Base-by-base conservation (phyloP, 345 rosid species). In the Rhodomyrtus tomentosa region DNA sequence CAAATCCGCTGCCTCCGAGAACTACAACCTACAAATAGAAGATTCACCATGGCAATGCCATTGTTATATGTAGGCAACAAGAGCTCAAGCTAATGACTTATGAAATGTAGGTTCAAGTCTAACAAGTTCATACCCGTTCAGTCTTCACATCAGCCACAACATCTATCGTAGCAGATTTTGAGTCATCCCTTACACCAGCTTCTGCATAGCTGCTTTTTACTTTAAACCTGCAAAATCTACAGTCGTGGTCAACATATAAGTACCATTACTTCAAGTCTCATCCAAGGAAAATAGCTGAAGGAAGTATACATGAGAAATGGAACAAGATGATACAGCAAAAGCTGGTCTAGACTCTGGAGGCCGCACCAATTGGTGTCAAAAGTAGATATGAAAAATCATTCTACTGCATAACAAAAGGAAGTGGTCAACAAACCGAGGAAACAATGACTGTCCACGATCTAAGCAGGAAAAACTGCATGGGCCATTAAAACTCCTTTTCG, bases 1-100 rank as follows among this genome's bases (percentile, higher is more conserved):
- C 98, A 84, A 93, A 96, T 82, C 99, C 97, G 74, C 82, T 95
- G 87, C 98, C 98, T 86, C 98, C 98, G 49, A 95, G 83, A 82
- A 96, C 99, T 20, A 96, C 98, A 90, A 96, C 91, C 99, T 94
- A 94, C 84, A 58, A 74, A 83, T 83, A 81, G 87, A 82, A 84
- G 81, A 56, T 86, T 81, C 72, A 58, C 20, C 84, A 80, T 89
- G 24, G 58, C 82, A 83, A 83, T 82, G 83, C 45, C 27, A 73
- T 49, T 68, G 76, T 36, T 68, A 68, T 20, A 68, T 16, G 45
- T 20, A 32, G 76, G 76, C 45, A 24, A 62, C 21, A 68, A 50
- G 12, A 83, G 29, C 53, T 42, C 48, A 72, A 36, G 56, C 56
- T 72, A 36, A 74, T 32, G 32, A 27, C 79, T 22, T 25, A 83